These are phyloP conservation scores for Schizochytrium sp. DNA, from an alignment of 108 stramenopile species.

Conservation along the genomic window DNA sequence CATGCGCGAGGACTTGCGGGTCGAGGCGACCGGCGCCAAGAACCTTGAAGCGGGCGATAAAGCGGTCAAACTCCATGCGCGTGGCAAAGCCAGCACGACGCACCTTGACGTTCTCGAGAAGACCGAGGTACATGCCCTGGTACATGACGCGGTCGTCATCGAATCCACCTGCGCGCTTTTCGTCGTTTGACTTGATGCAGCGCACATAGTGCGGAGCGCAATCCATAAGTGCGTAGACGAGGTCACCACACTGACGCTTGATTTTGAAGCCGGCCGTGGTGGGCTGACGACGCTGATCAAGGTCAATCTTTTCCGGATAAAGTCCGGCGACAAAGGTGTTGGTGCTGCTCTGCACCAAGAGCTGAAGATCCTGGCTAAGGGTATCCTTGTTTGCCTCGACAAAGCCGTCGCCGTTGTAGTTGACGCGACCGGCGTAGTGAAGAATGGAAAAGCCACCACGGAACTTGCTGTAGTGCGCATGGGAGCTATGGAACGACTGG, in stretches of 20 bases:
- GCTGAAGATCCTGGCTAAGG: slow-evolving; percentile 42
- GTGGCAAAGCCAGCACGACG: slow-evolving; percentile 20
- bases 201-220: slow-evolving; percentile 92
- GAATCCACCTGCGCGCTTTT: slow-evolving; percentile 22
- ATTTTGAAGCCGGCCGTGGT: slow-evolving; percentile 56
- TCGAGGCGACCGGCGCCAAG: background rate
- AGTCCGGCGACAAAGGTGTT: background rate
- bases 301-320: background rate
- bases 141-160: background rate
- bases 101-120: slow-evolving; percentile 15
- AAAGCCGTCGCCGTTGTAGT: slow-evolving; percentile 45
- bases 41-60: slow-evolving; percentile 4
- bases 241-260: slow-evolving; percentile 65
- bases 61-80: slow-evolving; percentile 16
- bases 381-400: slow-evolving; percentile 56
- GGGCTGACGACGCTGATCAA: background rate
- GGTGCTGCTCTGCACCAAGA: slow-evolving; percentile 29
- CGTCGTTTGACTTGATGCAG: slow-evolving; percentile 90
- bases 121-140: slow-evolving; percentile 15
- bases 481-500: background rate
- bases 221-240: slow-evolving; percentile 69
- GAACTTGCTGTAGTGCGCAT: slow-evolving; percentile 33
- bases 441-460: slow-evolving; percentile 33
- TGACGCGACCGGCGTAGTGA: slow-evolving; percentile 56
- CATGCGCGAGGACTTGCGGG: background rate